Evolutionary conservation across 257 asterid genomes (phyloP), one percentile per base, ranked within the genome.

Genomic region (Misopates orontium): DNA sequence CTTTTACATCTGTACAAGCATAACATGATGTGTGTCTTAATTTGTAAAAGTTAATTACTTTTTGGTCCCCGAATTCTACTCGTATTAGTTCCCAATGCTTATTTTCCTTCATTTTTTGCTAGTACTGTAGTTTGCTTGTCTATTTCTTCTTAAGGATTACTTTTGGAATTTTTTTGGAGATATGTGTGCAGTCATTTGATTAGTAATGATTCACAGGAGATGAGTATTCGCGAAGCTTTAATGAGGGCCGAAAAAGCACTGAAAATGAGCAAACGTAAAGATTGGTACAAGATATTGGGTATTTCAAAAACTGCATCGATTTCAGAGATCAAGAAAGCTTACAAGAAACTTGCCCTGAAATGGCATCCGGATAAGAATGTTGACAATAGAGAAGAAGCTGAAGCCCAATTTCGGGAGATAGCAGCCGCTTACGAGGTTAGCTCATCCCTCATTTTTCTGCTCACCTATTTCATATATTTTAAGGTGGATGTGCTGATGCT

Each of bases 361-460:
- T 94, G 98, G 96, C 99, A 94, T 70, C 98, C 98, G 4, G 98
- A 90, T 76, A 90, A 90, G 81, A 90, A 94, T 48, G 90, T 80
- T 9, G 95, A 86, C 72, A 90, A 94, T 52, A 85, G 99, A 69
- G 96, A 83, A 70, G 99, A 78, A 83, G 98, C 99, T 22, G 96
- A 90, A 76, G 85, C 86, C 68, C 84, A 88, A 70, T 90, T 90
- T 28, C 84, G 83, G 47, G 99, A 94, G 80, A 90, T 94, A 75
- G 96, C 98, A 56, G 98, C 96, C 57, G 96, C 99, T 22, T 94
- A 94, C 36, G 99, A 94, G 99, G 99, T 93, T 76, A 60, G 49
- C 61, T 39, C 23, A 20, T 39, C 59, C 65, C 16, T 61, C 44
- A 9, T 1, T 51, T 1, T 52, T 60, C 21, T 47, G 21, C 22